Evolutionary conservation across 345 rosid genomes (phyloP).

Genomic region (Eucalyptus curtisii): DNA sequence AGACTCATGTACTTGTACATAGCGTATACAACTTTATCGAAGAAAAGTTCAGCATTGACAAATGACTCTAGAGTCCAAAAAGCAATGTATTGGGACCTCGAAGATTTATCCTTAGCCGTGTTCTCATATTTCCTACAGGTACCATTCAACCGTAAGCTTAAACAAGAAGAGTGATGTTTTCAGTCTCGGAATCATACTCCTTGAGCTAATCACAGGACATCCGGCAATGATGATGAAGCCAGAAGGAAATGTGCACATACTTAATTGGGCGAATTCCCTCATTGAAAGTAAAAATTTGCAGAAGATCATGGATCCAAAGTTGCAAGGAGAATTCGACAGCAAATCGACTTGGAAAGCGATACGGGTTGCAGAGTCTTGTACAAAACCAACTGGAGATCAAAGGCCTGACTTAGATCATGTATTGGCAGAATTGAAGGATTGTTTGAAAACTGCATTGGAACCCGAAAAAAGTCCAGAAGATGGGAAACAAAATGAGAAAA

Average conservation of each 20-base stretch:
- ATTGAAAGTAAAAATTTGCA: slow-evolving; percentile 19
- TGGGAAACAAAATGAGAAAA: neutral
- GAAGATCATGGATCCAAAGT: slow-evolving; percentile 23
- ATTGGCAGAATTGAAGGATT: neutral
- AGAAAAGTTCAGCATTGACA: too few species aligned
- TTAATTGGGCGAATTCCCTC: slow-evolving; percentile 15
- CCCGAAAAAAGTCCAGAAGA: too few species aligned
- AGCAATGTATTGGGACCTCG: too few species aligned
- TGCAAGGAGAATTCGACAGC: slow-evolving; percentile 6
- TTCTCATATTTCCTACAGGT: neutral
- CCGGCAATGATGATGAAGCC: slow-evolving; percentile 14
- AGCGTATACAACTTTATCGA: too few species aligned
- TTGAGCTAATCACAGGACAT: slow-evolving; percentile 37
- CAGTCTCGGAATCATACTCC: slow-evolving; percentile 33
- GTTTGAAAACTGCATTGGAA: rapidly evolving
- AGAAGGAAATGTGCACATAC: slow-evolving; percentile 9
- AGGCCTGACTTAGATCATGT: neutral
- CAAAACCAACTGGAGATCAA: neutral
- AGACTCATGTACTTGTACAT: too few species aligned
- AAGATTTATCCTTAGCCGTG: rapidly evolving
- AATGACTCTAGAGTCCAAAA: too few species aligned
- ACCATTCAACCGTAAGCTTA: neutral
- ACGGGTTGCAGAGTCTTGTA: neutral
- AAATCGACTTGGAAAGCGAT: slow-evolving; percentile 22
- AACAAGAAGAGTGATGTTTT: slow-evolving; percentile 42